Evolutionary conservation across 75 land plant genomes (phyloP), one percentile per base, ranked within the genome.

Genomic region (Picea glauca): DNA sequence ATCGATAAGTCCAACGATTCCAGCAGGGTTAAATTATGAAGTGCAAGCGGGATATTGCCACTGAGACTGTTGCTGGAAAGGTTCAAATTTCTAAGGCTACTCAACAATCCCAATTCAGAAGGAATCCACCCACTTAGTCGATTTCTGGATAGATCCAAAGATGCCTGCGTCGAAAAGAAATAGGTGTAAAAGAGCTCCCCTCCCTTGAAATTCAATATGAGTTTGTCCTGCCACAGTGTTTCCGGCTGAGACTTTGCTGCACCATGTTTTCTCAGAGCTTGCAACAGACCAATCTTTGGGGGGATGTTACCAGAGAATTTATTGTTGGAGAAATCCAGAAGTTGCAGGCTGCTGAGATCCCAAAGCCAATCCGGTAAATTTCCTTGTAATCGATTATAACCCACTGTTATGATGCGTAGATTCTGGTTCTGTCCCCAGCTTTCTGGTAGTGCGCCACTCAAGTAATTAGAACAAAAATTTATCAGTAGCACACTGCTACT

Each of bases 381-480:
- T 2, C 67, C 62, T 67, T 62, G 33, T 33, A 64, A 18, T 30
- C 23, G 64, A 83, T 76, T 74, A 43, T 74, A 30, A 18, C 43
- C 63, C 43, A 80, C 13, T n/a, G 9, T 33, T 59, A 20, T 30
- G 32, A 64, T 17, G 3, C 67, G 30, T 35, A 64, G 4, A 35
- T 26, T 35, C 32, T 72, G 66, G 76, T 88, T 33, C 9, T 76
- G 31, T 9, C 78, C 67, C 5, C 85, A 72, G 1, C 88, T 68
- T 60, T 13, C 72, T 1, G 92, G 92, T 59, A 91, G 78, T 21
- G 76, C 13, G 21, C 92, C 90, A 13, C 58, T 56, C 62, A 91
- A 86, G 43, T 59, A 76, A 74, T 91, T 91, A 20, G 80, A 83
- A 75, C 84, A 66, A 0, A 91, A 58, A 62, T 88, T 91, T 8